A percentile compares a stretch with the other conserved stretches of the same genome.
Evolutionary conservation across 257 asterid genomes (phyloP).

Genomic region (Lavandula angustifolia): DNA sequence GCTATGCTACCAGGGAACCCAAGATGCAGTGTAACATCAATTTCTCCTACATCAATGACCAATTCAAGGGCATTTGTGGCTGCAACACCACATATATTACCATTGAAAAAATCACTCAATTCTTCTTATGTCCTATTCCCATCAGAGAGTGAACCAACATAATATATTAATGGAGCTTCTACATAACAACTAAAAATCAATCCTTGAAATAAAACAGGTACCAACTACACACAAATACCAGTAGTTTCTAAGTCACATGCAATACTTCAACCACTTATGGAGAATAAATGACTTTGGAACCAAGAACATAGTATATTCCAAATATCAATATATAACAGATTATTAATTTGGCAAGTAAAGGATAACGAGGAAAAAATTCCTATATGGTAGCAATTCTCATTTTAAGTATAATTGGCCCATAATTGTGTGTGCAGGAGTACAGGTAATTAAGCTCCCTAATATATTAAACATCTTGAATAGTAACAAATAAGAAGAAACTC

Average conservation of each 20-base stretch:
- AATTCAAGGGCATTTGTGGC: constrained; percentile 98
- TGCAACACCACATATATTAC: constrained; percentile 78
- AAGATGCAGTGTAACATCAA: constrained; percentile 91
- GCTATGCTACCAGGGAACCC: constrained; percentile 98
- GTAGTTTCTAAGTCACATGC: not conserved
- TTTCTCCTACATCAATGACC: constrained; percentile 96
- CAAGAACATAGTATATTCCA: not conserved
- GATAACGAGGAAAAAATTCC: constrained; percentile 1
- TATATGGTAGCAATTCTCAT: constrained; percentile 4
- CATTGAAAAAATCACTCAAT: constrained; percentile 79
- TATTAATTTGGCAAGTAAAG: not conserved
- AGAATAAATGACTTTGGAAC: constrained; percentile 12
- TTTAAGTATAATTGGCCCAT: not conserved
- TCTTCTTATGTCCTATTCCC: constrained; percentile 84
- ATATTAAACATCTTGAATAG: constrained; percentile 21
- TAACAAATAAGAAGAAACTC: constrained; percentile 34
- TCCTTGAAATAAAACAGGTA: not conserved
- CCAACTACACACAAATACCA: constrained; percentile 1
- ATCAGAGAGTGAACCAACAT: constrained; percentile 31
- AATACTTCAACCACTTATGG: constrained; percentile 15
- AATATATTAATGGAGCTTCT: constrained; percentile 29
- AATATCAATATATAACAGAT: not conserved
- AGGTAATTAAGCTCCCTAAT: constrained; percentile 2
- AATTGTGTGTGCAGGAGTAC: not conserved
- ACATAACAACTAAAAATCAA: constrained; percentile 16